A percentile compares a stretch with the other conserved stretches of the same genome.
phyloP scores from a whole-genome alignment of 129 eudicot species.

The carrot (Daucus carota) region DH1_v3.0 NC_030387.2:40134501-40135000 shows the following conservation, averaged over 20 bases:
- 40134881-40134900: conserved; percentile 6
- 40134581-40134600: too few species aligned
- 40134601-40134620: too few species aligned
- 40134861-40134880: neutral
- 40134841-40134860: neutral
- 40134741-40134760: too few species aligned
- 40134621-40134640: too few species aligned
- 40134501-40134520: too few species aligned
- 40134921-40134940: neutral
- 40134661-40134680: too few species aligned
- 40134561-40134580: too few species aligned
- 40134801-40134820: neutral
- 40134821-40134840: conserved; percentile 3
- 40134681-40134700: too few species aligned
- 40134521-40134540: too few species aligned
- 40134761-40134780: neutral
- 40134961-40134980: neutral
- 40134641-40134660: too few species aligned
- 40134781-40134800: neutral
- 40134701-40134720: neutral
- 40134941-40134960: neutral
- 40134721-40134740: neutral
- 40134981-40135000: neutral
- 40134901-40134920: neutral
- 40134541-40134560: too few species aligned